Evolutionary conservation across 345 rosid genomes (phyloP).

Genomic region (Populus davidiana): DNA sequence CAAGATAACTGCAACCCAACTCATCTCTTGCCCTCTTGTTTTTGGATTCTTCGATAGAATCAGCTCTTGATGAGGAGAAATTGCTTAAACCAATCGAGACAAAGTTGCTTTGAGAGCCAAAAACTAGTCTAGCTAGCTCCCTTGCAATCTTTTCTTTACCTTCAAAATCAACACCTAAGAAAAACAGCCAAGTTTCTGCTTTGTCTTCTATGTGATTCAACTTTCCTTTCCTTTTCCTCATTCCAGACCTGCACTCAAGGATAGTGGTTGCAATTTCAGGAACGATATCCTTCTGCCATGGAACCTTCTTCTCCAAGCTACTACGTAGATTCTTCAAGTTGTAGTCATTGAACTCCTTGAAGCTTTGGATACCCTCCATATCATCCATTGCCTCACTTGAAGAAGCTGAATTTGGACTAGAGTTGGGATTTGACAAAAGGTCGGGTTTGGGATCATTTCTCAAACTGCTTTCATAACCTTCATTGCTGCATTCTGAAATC

Average conservation of each 20-base stretch:
- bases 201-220: constrained; percentile 27
- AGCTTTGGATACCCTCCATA: constrained; percentile 32
- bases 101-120: constrained; percentile 51
- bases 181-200: constrained; percentile 82
- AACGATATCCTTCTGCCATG: constrained; percentile 59
- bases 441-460: constrained; percentile 38
- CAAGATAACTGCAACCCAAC: constrained; percentile 24
- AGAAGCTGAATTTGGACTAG: constrained; percentile 78
- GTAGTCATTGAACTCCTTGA: constrained; percentile 44
- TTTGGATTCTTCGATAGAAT: constrained; percentile 24
- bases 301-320: constrained; percentile 68
- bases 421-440: constrained; percentile 62
- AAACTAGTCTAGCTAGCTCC: constrained; percentile 67
- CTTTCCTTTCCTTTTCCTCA: constrained; percentile 38
- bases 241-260: constrained; percentile 72
- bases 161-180: constrained; percentile 61
- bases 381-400: constrained; percentile 59
- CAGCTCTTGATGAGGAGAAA: constrained; percentile 28
- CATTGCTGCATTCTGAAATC: constrained; percentile 33
- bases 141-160: constrained; percentile 69
- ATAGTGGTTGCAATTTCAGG: constrained; percentile 53
- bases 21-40: constrained; percentile 53
- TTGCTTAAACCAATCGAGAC: constrained; percentile 38
- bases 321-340: constrained; percentile 50
- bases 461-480: constrained; percentile 27